Evolutionary conservation across 495 filamentous ascomycete species (phyloP).

Genomic region (Bathelium albidoporum): DNA sequence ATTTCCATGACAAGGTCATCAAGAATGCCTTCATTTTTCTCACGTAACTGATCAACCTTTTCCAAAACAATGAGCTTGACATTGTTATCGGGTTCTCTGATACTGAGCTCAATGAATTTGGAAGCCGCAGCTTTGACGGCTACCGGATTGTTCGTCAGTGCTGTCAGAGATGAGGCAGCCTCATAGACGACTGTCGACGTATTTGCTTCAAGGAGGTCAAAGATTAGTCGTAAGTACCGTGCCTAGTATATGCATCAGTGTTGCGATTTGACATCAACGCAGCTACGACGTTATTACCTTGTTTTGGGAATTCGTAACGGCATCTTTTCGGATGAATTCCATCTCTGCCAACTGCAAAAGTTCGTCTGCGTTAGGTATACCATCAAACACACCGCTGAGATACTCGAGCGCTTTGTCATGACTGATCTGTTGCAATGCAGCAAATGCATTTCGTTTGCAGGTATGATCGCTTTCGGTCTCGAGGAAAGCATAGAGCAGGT

Average conservation of each 20-base stretch:
- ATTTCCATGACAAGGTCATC: conserved; percentile 99
- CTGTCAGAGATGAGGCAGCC: conserved; percentile 92
- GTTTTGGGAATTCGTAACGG: conserved; percentile 85
- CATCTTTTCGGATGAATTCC: conserved; percentile 96
- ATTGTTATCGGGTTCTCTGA: conserved; percentile 97
- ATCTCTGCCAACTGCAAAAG: conserved; percentile 86
- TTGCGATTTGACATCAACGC: not conserved
- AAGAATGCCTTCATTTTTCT: conserved; percentile 85
- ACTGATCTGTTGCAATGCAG: conserved; percentile 78
- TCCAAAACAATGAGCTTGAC: conserved; percentile 97
- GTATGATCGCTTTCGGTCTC: conserved; percentile 87
- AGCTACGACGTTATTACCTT: conserved; percentile 49
- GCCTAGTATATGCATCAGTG: conserved; percentile 39
- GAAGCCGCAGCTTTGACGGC: conserved; percentile 92
- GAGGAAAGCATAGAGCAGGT: conserved; percentile 82
- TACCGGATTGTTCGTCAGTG: conserved; percentile 90
- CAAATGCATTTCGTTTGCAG: conserved; percentile 97
- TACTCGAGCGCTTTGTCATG: conserved; percentile 89
- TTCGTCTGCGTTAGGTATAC: conserved; percentile 88
- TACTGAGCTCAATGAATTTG: conserved; percentile 94
- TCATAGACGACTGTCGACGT: conserved; percentile 96
- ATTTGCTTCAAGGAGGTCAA: conserved; percentile 88
- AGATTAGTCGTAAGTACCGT: conserved; percentile 85
- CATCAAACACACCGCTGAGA: conserved; percentile 82
- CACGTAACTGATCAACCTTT: conserved; percentile 80